These are phyloP conservation scores for Solanum phureja DNA, from an alignment of 257 asterid genomes.

Conservation along the genomic window DNA sequence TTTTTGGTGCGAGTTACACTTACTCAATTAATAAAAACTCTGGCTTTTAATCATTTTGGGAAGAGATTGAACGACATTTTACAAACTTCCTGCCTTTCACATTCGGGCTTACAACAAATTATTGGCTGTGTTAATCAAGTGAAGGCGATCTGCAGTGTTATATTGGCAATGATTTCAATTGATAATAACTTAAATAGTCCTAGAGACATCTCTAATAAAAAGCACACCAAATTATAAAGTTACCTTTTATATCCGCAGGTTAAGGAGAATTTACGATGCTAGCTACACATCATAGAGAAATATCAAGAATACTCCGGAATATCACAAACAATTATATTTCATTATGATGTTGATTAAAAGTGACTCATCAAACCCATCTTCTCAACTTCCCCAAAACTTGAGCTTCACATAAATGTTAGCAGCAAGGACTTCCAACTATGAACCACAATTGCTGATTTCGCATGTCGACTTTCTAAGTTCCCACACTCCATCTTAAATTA, in stretches of 20 bases:
- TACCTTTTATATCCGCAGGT: background rate
- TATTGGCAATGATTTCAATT: no score
- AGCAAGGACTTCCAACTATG: background rate
- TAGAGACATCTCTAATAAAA: background rate
- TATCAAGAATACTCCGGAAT: background rate
- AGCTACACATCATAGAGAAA: background rate
- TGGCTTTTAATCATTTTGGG: constrained; percentile 80
- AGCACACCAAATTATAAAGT: background rate
- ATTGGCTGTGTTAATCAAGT: no score
- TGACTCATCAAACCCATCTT: background rate
- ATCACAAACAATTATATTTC: background rate
- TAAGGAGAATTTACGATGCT: background rate
- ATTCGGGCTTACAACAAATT: no score
- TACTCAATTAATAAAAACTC: constrained; percentile 25
- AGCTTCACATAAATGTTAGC: background rate
- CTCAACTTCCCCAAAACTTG: background rate
- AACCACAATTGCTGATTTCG: background rate
- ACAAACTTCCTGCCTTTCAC: no score
- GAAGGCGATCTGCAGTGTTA: no score
- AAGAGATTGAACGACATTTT: constrained; percentile 31
- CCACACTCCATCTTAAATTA: background rate
- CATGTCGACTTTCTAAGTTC: background rate
- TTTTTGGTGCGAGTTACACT: constrained; percentile 56
- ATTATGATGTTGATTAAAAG: background rate
- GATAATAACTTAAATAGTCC: no score